Evolutionary conservation across 1,284 basidiomycete genomes (phyloP).

Genomic region (Papiliotrema fonsecae): DNA sequence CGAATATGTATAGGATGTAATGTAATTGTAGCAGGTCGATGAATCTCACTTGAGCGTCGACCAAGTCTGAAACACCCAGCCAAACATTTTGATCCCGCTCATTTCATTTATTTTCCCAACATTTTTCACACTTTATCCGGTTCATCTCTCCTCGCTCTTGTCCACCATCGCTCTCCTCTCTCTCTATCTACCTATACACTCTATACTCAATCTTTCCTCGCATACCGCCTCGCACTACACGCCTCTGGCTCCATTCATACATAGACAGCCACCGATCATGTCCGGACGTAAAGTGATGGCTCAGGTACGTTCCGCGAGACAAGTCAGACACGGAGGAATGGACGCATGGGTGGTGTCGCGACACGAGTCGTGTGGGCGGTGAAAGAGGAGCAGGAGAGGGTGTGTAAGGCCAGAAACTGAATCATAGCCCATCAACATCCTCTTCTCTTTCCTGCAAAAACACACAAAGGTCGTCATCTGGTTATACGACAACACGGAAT

Average conservation of each 20-base stretch:
- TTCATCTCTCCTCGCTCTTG: not conserved
- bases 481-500: constrained; percentile 96
- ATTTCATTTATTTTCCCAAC: too few species aligned
- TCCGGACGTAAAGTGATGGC: constrained; percentile 94
- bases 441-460: constrained; percentile 93
- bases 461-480: constrained; percentile 84
- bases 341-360: not conserved
- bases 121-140: too few species aligned
- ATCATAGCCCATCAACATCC: constrained; percentile 77
- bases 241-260: constrained; percentile 16
- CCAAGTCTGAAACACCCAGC: not conserved
- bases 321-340: not conserved
- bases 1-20: too few species aligned
- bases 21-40: too few species aligned
- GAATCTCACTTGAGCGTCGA: not conserved
- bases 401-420: too few species aligned
- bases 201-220: not conserved
- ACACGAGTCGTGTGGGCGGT: not conserved
- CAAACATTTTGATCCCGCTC: not conserved
- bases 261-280: constrained; percentile 55
- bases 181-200: not conserved
- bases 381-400: too few species aligned
- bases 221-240: not conserved
- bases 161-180: not conserved
- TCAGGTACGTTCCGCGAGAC: constrained; percentile 61